Base-by-base conservation (phyloP, 2,329 filamentous ascomycete genomes). In the Furcasterigmium sp. region DNA sequence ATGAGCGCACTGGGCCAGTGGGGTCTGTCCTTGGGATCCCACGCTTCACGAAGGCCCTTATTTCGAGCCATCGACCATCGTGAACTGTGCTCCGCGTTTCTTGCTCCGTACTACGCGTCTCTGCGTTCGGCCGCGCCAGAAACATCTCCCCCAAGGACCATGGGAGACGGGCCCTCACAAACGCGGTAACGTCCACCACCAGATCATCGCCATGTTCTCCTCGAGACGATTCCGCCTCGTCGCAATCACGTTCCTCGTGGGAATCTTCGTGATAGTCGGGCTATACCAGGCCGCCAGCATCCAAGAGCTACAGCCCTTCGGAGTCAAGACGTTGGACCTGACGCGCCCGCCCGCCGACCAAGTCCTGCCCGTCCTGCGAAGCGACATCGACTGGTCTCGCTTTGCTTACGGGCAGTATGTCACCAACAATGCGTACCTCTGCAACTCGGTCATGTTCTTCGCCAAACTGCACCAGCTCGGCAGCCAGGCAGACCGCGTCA, bases 391-490 rank as follows among this genome's bases (percentile, higher is more conserved):
- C 51, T 73, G 69, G 69, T 62, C 59, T 2, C 57, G 54, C 37
- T 73, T 65, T 43, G 72, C 72, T 1, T 75, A 75, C 46, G 63
- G 65, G 2, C 69, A 72, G 51, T 75, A 75, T 55, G 71, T 67
- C 25, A 75, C 72, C 1, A 57, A 67, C 13, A 57, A 59, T 23
- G 62, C 63, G 1, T 71, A 73, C 44, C 57, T 76, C 2, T 75
- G 72, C 51, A 75, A 73, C 51, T 68, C 70, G 0, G 59, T 75
- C 36, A 73, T 76, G 70, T 58, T 73, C 3, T 73, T 75, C 40
- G 70, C 73, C 46, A 62, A 60, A 2, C 43, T 76, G 8, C 54
- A 65, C 15, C 56, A 62, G 1, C 49, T 74, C 0, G 56, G 59
- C 7, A 74, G 68, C 45, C 65, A 61, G 30, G 65, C 70, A 3